Percentiles rank a stretch among this genome's conserved stretches.
These are phyloP conservation scores for Fraxinus greggii DNA, from an alignment of 305 asterid species.

Conservation along the genomic window DNA sequence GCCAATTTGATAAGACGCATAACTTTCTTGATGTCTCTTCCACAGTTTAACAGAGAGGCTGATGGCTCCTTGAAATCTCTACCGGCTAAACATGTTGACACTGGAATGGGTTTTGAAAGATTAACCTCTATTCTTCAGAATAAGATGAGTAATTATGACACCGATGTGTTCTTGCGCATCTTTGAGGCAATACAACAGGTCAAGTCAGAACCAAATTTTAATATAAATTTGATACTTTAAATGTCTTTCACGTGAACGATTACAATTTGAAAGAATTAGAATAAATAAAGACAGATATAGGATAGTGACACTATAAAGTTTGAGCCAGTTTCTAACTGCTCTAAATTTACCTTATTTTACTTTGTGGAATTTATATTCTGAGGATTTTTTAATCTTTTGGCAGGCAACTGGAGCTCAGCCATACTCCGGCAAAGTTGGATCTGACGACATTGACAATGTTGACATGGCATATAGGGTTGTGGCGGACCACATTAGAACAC, in stretches of 20 bases:
- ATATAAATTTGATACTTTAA: neutral
- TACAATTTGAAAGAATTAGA: slow-evolving; percentile 2
- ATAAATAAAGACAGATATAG: neutral
- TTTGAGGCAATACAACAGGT: slow-evolving; percentile 85
- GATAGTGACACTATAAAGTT: neutral
- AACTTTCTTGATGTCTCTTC: slow-evolving; percentile 2
- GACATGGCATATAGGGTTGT: slow-evolving; percentile 99
- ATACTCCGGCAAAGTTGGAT: slow-evolving; percentile 83
- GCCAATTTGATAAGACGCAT: slow-evolving; percentile 1
- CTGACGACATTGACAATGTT: slow-evolving; percentile 71
- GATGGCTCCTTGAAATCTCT: slow-evolving; percentile 82
- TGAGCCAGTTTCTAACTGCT: slow-evolving; percentile 1
- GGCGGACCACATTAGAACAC: slow-evolving; percentile 94
- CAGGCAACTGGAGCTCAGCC: slow-evolving; percentile 79
- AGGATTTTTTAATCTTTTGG: slow-evolving; percentile 22
- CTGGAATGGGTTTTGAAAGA: slow-evolving; percentile 98
- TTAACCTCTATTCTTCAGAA: slow-evolving; percentile 88
- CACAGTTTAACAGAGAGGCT: slow-evolving; percentile 89
- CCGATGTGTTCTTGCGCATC: slow-evolving; percentile 81
- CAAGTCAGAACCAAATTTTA: slow-evolving; percentile 17
- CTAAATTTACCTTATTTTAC: neutral
- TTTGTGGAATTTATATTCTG: slow-evolving; percentile 13
- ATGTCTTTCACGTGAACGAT: neutral
- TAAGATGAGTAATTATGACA: slow-evolving; percentile 96
- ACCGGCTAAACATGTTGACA: slow-evolving; percentile 93